Conservation (phyloP, 495 filamentous ascomycete genomes). For the Arthonia radiata region DNA sequence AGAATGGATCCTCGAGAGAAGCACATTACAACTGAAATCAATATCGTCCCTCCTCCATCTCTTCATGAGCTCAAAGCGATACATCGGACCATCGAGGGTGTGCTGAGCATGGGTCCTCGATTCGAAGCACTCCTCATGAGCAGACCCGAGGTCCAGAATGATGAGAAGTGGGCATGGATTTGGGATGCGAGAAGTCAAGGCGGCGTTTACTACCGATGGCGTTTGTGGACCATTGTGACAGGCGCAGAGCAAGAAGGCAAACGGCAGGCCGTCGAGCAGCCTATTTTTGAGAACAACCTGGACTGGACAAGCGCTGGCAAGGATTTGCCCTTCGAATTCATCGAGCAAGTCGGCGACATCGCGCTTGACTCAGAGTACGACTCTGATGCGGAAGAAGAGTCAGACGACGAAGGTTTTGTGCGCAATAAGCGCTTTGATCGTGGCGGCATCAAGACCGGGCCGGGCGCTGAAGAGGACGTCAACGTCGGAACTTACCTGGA, state of each 20-base stretch:
- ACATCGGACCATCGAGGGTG: constrained; percentile 60
- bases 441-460: constrained; percentile 23
- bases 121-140: constrained; percentile 90
- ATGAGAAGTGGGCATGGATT: constrained; percentile 83
- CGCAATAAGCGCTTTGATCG: constrained; percentile 22
- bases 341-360: constrained; percentile 47
- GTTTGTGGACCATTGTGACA: constrained; percentile 62
- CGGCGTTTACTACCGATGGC: constrained; percentile 76
- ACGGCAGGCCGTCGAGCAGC: too few relatives aligned
- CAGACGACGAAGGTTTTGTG: constrained; percentile 36
- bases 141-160: constrained; percentile 46
- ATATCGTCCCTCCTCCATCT: constrained; percentile 51
- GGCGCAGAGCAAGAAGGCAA: too few relatives aligned
- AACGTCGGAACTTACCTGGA: constrained; percentile 54
- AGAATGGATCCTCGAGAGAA: constrained; percentile 11
- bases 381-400: constrained; percentile 70
- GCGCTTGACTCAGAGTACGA: constrained; percentile 65
- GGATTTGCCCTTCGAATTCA: constrained; percentile 45
- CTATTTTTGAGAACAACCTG: constrained; percentile 44
- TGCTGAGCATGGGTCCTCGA: constrained; percentile 58
- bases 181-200: constrained; percentile 66
- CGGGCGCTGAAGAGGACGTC: constrained; percentile 14
- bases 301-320: constrained; percentile 46
- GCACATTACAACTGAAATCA: constrained; percentile 32
- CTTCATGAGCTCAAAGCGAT: constrained; percentile 62